phyloP scores from a whole-genome alignment of 441 rosid genomes.

The Pelargonium australe region DNA sequence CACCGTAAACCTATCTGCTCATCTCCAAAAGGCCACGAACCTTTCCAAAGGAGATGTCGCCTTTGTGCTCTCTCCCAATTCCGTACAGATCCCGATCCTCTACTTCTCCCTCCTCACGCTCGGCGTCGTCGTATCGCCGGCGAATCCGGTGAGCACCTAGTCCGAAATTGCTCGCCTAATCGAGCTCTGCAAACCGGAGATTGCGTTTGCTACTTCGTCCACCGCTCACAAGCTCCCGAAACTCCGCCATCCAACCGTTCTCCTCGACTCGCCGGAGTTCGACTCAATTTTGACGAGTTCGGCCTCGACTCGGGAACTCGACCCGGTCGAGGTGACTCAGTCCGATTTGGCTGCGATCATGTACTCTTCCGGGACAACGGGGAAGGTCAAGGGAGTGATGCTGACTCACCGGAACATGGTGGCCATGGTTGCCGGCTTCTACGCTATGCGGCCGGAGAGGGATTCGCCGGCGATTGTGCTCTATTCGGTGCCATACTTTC shows the following conservation, averaged over 20 bases:
- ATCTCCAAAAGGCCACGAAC: slow-evolving; percentile 15
- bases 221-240: slow-evolving; percentile 24
- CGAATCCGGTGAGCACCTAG: slow-evolving; percentile 24
- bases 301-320: not conserved
- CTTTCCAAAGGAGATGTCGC: slow-evolving; percentile 27
- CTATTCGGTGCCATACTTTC: slow-evolving; percentile 7
- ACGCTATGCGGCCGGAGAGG: not conserved
- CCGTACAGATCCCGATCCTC: slow-evolving; percentile 24
- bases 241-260: slow-evolving; percentile 18
- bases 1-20: slow-evolving; percentile 12
- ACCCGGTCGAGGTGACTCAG: slow-evolving; percentile 20
- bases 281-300: slow-evolving; percentile 11
- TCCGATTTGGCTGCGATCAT: slow-evolving; percentile 26
- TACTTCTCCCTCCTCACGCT: slow-evolving; percentile 32
- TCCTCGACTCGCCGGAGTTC: slow-evolving; percentile 38
- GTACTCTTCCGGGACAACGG: slow-evolving; percentile 38
- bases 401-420: slow-evolving; percentile 31
- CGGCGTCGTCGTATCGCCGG: slow-evolving; percentile 30
- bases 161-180: slow-evolving; percentile 25
- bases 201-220: slow-evolving; percentile 33
- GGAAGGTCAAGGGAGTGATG: slow-evolving; percentile 32
- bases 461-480: not conserved
- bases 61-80: slow-evolving; percentile 23
- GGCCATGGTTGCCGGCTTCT: slow-evolving; percentile 15
- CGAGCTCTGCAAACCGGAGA: slow-evolving; percentile 23